phyloP scores from a whole-genome alignment of 306 rosid genomes.

The Oxytropis ochrocephala region DNA sequence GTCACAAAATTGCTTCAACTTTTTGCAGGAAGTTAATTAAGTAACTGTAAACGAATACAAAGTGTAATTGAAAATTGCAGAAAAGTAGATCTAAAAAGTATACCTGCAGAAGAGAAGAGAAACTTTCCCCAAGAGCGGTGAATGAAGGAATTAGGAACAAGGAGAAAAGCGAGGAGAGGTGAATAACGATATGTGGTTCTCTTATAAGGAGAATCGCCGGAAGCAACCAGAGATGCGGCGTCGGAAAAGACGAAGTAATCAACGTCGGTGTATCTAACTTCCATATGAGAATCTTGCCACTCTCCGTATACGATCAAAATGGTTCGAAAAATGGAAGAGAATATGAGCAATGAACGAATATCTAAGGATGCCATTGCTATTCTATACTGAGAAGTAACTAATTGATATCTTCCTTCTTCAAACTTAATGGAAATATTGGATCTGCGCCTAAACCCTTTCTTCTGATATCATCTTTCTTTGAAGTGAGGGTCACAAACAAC shows the following conservation, averaged over 20 bases:
- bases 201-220: conserved; percentile 71
- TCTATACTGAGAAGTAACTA: too few relatives aligned
- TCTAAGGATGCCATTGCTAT: conserved; percentile 26
- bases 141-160: conserved; percentile 58
- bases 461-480: too few relatives aligned
- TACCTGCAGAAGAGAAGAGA: conserved; percentile 85
- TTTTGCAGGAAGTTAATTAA: neutral
- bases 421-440: too few relatives aligned
- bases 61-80: neutral
- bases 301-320: conserved; percentile 70
- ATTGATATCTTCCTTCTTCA: too few relatives aligned
- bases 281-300: conserved; percentile 94
- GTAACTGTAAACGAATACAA: neutral
- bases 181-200: conserved; percentile 90
- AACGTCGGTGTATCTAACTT: conserved; percentile 81
- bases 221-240: conserved; percentile 76
- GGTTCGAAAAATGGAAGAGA: conserved; percentile 61
- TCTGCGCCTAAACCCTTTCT: too few relatives aligned
- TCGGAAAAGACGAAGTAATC: conserved; percentile 90
- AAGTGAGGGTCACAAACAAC: too few relatives aligned
- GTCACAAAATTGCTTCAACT: neutral
- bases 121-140: conserved; percentile 86
- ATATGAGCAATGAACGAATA: conserved; percentile 32
- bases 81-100: neutral
- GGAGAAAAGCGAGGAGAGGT: conserved; percentile 77